Percentiles rank a stretch among this genome's conserved stretches.
Conservation (phyloP, 129 eudicot species). For the Chrysanthemum seticuspe region DNA sequence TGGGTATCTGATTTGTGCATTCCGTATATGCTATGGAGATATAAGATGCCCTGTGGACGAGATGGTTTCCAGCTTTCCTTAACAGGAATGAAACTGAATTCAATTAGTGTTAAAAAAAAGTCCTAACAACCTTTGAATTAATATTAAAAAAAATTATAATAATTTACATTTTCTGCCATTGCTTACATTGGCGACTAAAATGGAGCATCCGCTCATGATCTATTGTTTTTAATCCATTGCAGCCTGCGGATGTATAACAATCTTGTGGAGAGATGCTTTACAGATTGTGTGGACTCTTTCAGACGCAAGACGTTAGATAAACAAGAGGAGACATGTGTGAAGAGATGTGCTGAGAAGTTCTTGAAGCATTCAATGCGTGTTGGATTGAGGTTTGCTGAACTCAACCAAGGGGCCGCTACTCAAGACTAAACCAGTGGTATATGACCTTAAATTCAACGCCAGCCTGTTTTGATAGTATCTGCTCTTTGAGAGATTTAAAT, state of each 20-base stretch:
- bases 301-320: slow-evolving; percentile 73
- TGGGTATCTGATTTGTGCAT: too few species aligned
- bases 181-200: too few species aligned
- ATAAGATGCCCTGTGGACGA: too few species aligned
- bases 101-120: too few species aligned
- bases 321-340: slow-evolving; percentile 86
- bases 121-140: too few species aligned
- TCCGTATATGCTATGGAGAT: too few species aligned
- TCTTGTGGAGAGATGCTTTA: slow-evolving; percentile 88
- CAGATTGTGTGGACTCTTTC: slow-evolving; percentile 76
- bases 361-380: slow-evolving; percentile 92
- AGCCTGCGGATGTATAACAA: slow-evolving; percentile 85
- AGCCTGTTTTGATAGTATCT: slow-evolving; percentile 6
- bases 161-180: too few species aligned
- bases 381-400: slow-evolving; percentile 86
- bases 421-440: slow-evolving; percentile 34
- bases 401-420: slow-evolving; percentile 82
- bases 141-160: too few species aligned
- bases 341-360: slow-evolving; percentile 87
- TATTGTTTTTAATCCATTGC: slow-evolving; percentile 22
- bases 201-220: background rate
- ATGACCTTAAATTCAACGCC: background rate
- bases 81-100: too few species aligned
- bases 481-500: slow-evolving; percentile 6
- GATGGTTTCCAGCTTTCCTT: too few species aligned